Conservation (phyloP, 176 grass and related monocot species). For the Ensete glaucum region DNA sequence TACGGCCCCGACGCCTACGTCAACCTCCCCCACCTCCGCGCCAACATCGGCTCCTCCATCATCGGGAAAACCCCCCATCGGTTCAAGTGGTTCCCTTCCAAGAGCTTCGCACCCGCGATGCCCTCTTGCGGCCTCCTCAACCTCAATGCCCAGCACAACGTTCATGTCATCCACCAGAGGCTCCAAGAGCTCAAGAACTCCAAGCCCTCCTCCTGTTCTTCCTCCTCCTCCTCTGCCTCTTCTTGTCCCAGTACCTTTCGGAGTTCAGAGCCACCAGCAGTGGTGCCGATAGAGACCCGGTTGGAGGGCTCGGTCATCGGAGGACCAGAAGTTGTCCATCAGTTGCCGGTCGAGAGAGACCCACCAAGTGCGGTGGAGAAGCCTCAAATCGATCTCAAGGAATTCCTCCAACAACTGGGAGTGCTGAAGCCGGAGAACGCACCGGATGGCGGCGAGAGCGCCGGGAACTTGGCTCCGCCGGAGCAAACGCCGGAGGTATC, state of each 20-base stretch:
- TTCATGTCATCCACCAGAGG: conserved; percentile 95
- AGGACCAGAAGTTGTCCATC: background rate
- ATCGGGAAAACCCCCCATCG: conserved; percentile 41
- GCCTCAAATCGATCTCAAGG: conserved; percentile 93
- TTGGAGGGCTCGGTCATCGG: background rate
- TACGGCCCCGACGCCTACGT: conserved; percentile 90
- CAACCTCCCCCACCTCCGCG: conserved; percentile 92
- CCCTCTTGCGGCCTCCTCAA: conserved; percentile 85
- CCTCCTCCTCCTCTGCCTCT: conserved; percentile 1
- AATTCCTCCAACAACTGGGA: conserved; percentile 94
- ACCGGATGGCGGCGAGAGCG: background rate
- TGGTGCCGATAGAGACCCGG: conserved; percentile 6
- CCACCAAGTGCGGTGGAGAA: conserved; percentile 16
- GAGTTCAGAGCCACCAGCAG: conserved; percentile 12
- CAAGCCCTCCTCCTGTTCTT: conserved; percentile 2
- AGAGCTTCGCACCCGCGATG: conserved; percentile 15
- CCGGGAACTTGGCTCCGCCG: background rate
- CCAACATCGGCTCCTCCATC: conserved; percentile 11
- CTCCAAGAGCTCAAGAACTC: conserved; percentile 75
- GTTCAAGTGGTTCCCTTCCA: conserved; percentile 70
- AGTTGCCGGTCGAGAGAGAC: too few relatives aligned
- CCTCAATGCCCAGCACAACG: conserved; percentile 98
- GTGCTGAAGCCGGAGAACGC: conserved; percentile 53
- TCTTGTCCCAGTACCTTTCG: conserved; percentile 1
- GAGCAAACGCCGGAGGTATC: background rate